Base-by-base conservation (phyloP, 495 filamentous ascomycete species). In the Aspergillus campestris region DNA sequence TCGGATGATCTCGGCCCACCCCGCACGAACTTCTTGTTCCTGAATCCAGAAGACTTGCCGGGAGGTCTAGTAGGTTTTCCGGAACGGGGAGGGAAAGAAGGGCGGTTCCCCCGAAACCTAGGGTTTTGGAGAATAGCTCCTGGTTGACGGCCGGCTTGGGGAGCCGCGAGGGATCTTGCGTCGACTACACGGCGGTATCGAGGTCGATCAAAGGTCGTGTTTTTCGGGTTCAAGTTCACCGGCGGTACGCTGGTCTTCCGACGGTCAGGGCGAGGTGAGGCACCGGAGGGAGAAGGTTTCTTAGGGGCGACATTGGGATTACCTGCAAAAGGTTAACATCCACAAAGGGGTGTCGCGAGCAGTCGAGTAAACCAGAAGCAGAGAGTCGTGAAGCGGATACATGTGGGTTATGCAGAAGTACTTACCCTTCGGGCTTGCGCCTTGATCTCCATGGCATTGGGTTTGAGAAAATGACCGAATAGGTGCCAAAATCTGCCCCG, bases 81-180 rank as follows among this genome's bases (percentile, higher is more conserved):
- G 24, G 45, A 48, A 1, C 37, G 50, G 6, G 55, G 48, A 3
- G 48, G 48, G 30, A 52, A 49, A 9, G 46, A 44, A 8, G 50
- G 62, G 41, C 47, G 27, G 34, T 43, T 55, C 33, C 18, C 18
- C 18, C 61, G 62, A 13, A 59, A 36, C 28, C 55, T 50, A 4
- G 67, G 60, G 18, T 50, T 58, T 35, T 56, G 65, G 11, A 73
- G 52, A 34, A 73, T 50, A 38, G 65, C 66, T 11, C 58, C 42
- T 12, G 58, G 57, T 32, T 62, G 54, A 11, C 54, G 56, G 39
- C 52, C 53, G 39, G 51, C 51, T 32, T 52, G 51, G 11, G 61
- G 42, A 3, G 68, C 66, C 4, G 60, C 66, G 32, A 73, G 57
- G 10, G 65, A 66, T 46, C 70, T 56, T 7, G 70, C 70, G 51